Base-by-base conservation (phyloP, 768 basidiomycete species). In the Tephrocybe sp. region DNA sequence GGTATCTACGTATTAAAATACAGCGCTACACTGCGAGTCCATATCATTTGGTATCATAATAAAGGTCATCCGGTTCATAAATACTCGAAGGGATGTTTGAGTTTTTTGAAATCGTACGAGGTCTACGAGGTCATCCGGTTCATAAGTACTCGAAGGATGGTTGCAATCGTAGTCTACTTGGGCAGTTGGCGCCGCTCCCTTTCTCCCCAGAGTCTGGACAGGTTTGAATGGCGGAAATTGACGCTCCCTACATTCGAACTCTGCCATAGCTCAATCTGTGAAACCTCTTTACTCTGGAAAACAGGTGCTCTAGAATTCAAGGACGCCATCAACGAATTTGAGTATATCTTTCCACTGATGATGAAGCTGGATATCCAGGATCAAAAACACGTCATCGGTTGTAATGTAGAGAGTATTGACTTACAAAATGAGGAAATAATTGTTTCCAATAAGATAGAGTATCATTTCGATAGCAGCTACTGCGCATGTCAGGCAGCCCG, bases 291-390 rank as follows among this genome's bases (percentile, higher is more conserved):
- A 3, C 27, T 19, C 13, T 16, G 25, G n/a, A 47, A 39, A 8
- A 25, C 27, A n/a, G 23, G 12, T 9, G 48, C 41, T 8, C 48
- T 19, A 5, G 41, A 36, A 24, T 42, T 42, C 4, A 49, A 25
- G 4, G 41, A 49, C n/a, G 33, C 48, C 23, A 42, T 11, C 4
- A 49, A 31, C 2, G 31, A 42, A 23, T 49, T 49, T 36, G 48
- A 49, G 19, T 49, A 49, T 19, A 49, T 30, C 18, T 49, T 49
- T 3, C 48, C 48, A 19, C 41, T 49, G 11, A 49, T 37, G 7
- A 43, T 49, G 3, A 49, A 16, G 3, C 48, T 49, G 24, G n/a
- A n/a, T n/a, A n/a, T n/a, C 11, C 31, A 12, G 13, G n/a, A 4
- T 30, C 29, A 34, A 15, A 7, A 34, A 15, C 5, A 34, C 16